phyloP scores from a whole-genome alignment of 768 basidiomycete genomes.

The Tulasnella sp. region DNA sequence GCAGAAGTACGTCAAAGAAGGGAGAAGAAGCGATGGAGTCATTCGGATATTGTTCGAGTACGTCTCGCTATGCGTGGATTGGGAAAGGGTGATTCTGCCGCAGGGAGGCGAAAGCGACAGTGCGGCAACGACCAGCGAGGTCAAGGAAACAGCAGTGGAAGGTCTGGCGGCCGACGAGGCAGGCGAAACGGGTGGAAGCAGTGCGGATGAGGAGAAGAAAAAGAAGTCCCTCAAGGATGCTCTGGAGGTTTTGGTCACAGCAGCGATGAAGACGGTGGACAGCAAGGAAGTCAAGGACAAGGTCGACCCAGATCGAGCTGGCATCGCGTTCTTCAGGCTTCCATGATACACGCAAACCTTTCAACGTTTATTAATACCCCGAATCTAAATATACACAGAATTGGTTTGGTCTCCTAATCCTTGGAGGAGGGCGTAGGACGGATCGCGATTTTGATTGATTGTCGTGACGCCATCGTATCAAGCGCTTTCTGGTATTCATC shows the following conservation, averaged over 20 bases:
- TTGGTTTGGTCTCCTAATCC: not conserved
- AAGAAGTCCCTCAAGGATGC: slow-evolving; percentile 46
- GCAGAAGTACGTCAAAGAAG: slow-evolving; percentile 46
- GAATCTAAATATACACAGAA: not conserved
- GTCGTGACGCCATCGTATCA: slow-evolving; percentile 59
- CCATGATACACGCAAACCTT: slow-evolving; percentile 37
- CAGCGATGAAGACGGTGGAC: slow-evolving; percentile 49
- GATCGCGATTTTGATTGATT: slow-evolving; percentile 33
- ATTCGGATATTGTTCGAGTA: slow-evolving; percentile 55
- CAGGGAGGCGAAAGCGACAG: slow-evolving; percentile 22
- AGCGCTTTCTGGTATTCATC: slow-evolving; percentile 60
- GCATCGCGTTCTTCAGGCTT: slow-evolving; percentile 66
- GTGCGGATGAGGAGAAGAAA: slow-evolving; percentile 36
- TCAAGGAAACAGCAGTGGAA: slow-evolving; percentile 23
- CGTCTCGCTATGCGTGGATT: slow-evolving; percentile 58
- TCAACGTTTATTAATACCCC: not conserved
- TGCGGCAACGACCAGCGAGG: not conserved
- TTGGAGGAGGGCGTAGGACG: slow-evolving; percentile 13
- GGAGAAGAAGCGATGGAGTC: slow-evolving; percentile 47
- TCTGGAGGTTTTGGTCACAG: slow-evolving; percentile 50
- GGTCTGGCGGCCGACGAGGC: slow-evolving; percentile 30
- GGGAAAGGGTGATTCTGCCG: slow-evolving; percentile 47
- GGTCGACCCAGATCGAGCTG: slow-evolving; percentile 53
- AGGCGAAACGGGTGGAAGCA: slow-evolving; percentile 1
- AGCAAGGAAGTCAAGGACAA: slow-evolving; percentile 55